Evolutionary conservation across 768 basidiomycete species (phyloP).

Genomic region (Tricholoma sp.): DNA sequence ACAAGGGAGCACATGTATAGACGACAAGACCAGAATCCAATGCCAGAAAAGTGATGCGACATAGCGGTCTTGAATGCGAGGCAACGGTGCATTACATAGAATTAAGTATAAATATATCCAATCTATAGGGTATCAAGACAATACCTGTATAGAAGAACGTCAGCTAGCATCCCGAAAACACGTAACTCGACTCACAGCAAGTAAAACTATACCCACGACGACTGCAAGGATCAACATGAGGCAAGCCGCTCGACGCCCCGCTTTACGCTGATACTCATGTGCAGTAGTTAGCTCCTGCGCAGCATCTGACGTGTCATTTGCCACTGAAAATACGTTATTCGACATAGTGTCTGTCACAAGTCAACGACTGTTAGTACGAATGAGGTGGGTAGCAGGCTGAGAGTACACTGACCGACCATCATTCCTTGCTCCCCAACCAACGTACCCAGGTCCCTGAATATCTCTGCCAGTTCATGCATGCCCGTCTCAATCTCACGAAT

Average conservation of each 20-base stretch:
- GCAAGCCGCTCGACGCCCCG: conserved; percentile 86
- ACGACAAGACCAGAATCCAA: too few species aligned
- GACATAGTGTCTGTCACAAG: conserved; percentile 81
- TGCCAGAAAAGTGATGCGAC: too few species aligned
- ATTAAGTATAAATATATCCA: background rate
- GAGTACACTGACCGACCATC: conserved; percentile 75
- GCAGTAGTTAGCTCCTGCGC: conserved; percentile 86
- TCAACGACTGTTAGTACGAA: background rate
- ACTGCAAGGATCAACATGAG: conserved; percentile 83
- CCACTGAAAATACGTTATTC: conserved; percentile 84
- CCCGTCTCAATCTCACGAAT: conserved; percentile 96
- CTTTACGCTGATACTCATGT: conserved; percentile 90
- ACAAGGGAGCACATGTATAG: too few species aligned
- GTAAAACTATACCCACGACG: conserved; percentile 82
- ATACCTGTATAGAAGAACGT: conserved; percentile 7
- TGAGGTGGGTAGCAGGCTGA: background rate
- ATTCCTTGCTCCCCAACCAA: conserved; percentile 91
- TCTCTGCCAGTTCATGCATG: conserved; percentile 93
- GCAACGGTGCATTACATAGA: background rate
- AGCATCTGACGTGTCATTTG: conserved; percentile 76
- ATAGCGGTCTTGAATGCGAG: background rate
- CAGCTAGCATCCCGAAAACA: background rate
- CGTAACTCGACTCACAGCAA: conserved; percentile 66
- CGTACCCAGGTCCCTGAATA: conserved; percentile 94
- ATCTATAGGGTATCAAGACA: conserved; percentile 11